Base-by-base conservation (phyloP, 176 grass and related monocot genomes). In the Alopecurus myosuroides region DNA sequence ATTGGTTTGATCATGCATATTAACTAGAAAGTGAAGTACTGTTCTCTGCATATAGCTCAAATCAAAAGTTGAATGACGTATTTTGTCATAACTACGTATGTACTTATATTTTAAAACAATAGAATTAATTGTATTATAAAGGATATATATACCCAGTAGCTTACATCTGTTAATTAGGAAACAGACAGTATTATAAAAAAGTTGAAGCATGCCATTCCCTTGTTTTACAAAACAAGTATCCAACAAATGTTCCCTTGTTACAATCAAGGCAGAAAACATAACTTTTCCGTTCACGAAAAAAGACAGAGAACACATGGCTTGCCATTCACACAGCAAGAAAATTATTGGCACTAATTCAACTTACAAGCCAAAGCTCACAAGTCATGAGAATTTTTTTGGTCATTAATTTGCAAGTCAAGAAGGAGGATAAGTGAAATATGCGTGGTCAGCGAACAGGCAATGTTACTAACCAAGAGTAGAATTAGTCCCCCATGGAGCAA, bases 381-480 rank as follows among this genome's bases (percentile, higher is more conserved):
- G 70, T 50, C 70, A 74, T 31, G 42, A 74, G 25, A 46, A 31
- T 20, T 49, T 18, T n/a, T 49, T 18, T 49, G 2, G 11, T 25
- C 28, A 46, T 49, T 3, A 74, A 49, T 78, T 61, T 26, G 14
- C 55, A 78, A 61, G 22, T 61, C 76, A 78, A 58, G 51, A 78
- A 78, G 29, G 14, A 62, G 14, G 56, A 60, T 44, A 57, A 58
- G 34, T 18, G 22, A 58, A n/a, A 25, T 58, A 77, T 53, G 13
- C 17, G 12, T 13, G 74, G 51, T 10, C 25, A 58, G 69, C n/a
- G 7, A 72, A 45, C 69, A 72, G 2, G 39, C 40, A 45, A 26
- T 37, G 11, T 17, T 77, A 77, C 75, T 58, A 40, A 77, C 51
- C 75, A 58, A 77, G 51, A 77, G 34, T 18, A 77, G 75, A 77